Conservation (phyloP, 1,284 basidiomycete genomes). For the Melanopsichium pennsylvanicum region DNA sequence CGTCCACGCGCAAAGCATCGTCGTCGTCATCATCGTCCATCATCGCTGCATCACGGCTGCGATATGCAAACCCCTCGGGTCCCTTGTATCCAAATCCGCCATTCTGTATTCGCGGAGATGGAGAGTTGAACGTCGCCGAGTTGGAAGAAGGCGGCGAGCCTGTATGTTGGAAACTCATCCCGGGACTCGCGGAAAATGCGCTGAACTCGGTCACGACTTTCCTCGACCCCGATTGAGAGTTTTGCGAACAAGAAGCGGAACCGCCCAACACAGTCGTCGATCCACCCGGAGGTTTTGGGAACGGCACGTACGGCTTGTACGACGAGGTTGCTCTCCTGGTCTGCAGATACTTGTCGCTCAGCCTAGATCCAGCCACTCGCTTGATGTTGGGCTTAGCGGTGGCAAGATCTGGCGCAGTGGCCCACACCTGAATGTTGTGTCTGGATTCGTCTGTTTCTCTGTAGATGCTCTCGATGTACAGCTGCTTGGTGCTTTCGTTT, state of each 20-base stretch:
- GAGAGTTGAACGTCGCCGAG: constrained; percentile 12
- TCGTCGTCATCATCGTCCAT: constrained; percentile 59
- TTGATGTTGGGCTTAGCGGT: constrained; percentile 82
- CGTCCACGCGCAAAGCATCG: constrained; percentile 51
- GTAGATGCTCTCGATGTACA: constrained; percentile 93
- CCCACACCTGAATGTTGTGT: constrained; percentile 90
- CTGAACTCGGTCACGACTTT: constrained; percentile 57
- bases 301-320: constrained; percentile 51
- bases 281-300: constrained; percentile 40
- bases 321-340: constrained; percentile 46
- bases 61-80: constrained; percentile 29
- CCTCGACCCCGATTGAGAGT: constrained; percentile 25
- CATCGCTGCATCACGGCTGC: constrained; percentile 24
- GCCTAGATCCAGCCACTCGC: constrained; percentile 69
- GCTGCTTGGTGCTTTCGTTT: constrained; percentile 95
- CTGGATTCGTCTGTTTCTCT: constrained; percentile 72
- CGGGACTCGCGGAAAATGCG: constrained; percentile 55
- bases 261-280: constrained; percentile 7
- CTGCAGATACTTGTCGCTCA: constrained; percentile 61
- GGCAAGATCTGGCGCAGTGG: constrained; percentile 75
- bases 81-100: constrained; percentile 35
- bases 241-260: background rate
- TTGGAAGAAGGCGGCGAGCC: constrained; percentile 31
- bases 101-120: constrained; percentile 21
- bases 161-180: constrained; percentile 50